These are phyloP conservation scores for Diaporthe australafricana DNA, from an alignment of 2,329 filamentous ascomycete genomes.

Conservation along the genomic window DNA sequence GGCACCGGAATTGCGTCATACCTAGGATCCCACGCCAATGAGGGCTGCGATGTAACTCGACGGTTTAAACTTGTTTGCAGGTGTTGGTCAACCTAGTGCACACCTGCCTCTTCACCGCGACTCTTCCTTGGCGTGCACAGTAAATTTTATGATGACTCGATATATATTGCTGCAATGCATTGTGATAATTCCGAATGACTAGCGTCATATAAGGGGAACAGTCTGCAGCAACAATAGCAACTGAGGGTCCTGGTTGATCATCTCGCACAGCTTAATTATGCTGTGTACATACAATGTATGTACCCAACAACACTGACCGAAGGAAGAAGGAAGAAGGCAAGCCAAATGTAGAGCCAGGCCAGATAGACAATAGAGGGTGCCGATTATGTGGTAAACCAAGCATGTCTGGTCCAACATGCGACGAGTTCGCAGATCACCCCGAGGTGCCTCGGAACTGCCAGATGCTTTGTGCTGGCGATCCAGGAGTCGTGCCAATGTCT, in stretches of 20 bases:
- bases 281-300: neutral
- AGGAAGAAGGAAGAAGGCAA: neutral
- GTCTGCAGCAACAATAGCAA: conserved; percentile 5
- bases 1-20: conserved; percentile 17
- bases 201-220: conserved; percentile 9
- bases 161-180: conserved; percentile 14
- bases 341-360: neutral
- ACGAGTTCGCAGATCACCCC: conserved; percentile 18
- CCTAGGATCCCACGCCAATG: neutral
- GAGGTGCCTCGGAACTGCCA: neutral
- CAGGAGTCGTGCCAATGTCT: conserved; percentile 26
- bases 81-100: neutral
- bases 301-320: neutral
- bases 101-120: neutral
- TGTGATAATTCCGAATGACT: conserved; percentile 24
- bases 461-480: neutral
- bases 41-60: neutral
- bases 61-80: neutral
- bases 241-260: neutral
- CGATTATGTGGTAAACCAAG: neutral
- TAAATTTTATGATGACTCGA: conserved; percentile 21
- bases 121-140: neutral
- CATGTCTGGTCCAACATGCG: neutral
- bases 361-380: neutral
- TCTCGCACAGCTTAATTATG: no score